Base-by-base conservation (phyloP, 2,329 filamentous ascomycete genomes). In the Exophiala lecanii-corni region DNA sequence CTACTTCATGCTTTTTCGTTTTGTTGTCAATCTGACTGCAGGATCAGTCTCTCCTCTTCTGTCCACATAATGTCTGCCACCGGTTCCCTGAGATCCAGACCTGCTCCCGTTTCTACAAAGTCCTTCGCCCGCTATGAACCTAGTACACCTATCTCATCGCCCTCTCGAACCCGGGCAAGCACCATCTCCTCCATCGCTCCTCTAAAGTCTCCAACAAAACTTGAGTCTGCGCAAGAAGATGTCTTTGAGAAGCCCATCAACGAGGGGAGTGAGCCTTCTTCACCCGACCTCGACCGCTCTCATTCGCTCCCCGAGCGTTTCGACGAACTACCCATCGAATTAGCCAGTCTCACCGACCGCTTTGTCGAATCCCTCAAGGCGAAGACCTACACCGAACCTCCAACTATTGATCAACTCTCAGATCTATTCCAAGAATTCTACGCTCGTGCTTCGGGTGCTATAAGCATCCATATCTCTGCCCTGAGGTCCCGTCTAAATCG, bases 361-460 rank as follows among this genome's bases (percentile, higher is more conserved):
- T 98, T 98, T 61, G 82, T 97, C 58, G 88, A 95, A 49, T 91
- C 88, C 5, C 71, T 98, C 18, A 85, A 81, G 36, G 87, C 87
- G 56, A 95, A 86, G 71, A 83, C 94, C 21, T 86, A 96, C 58
- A 79, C 86, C 2, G 82, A 81, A 4, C 92, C 92, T 4, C 82
- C 92, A 1, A 86, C 79, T 34, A 84, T 94, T 59, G 88, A 94
- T 36, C 82, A 78, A 50, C 75, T 97, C 12, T 84, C 89, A 6
- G 76, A 79, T n/a, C 74, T 92, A 40, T 97, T 97, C 61, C 92
- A 98, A 65, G 88, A 94, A 44, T 98, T 97, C 63, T 98, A 98
- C 61, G 71, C 76, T 31, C 77, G 82, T 43, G 87, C 89, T 16
- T 84, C 88, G 9, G 75, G 81, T 2, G 86, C 92, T 56, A 89